Base-by-base conservation (phyloP, 495 filamentous ascomycete species). In the Cairneyella variabilis region DNA sequence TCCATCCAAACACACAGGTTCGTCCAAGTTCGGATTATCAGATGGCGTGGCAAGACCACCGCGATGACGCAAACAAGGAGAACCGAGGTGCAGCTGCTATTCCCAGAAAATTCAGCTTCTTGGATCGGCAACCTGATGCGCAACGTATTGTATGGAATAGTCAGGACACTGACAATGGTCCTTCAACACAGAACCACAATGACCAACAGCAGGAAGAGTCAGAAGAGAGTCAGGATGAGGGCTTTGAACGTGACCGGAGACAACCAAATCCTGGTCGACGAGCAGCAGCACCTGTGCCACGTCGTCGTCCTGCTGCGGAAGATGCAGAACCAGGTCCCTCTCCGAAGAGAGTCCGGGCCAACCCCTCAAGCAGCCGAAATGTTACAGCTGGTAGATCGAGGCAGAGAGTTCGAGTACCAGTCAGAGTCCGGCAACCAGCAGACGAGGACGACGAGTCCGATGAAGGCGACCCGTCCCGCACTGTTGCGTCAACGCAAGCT, bases 121-220 rank as follows among this genome's bases (percentile, higher is more conserved):
- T 71, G 14, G 75, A 77, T 58, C 63, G 46, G 8, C 73, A 78
- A 49, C 36, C 54, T 3, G 56, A 64, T 53, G 72, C 70, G 11
- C 36, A 56, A 27, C 44, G 64, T 17, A 48, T 74, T 18, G 37
- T 32, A 20, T 72, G 64, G 43, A 60, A 65, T 55, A 50, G 58
- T 41, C 58, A 63, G 28, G 53, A 64, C 47, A 47, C 7, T 34
- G 39, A 47, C 23, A 45, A 46, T 23, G 37, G 36, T 16, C 30
- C 44, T 10, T 56, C 60, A 8, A 49, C 16, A 3, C 38, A 39
- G 4, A 57, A 58, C 10, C 44, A 17, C 18, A 10, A 18, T 26
- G 34, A 64, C 43, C 44, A 56, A 11, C 23, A 48, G 49, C 42
- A 25, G 16, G 30, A 12, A 2, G 41, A 26, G 14, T 6, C 6